phyloP scores from a whole-genome alignment of 257 asterid genomes.

The Nicotiana otophora region DNA sequence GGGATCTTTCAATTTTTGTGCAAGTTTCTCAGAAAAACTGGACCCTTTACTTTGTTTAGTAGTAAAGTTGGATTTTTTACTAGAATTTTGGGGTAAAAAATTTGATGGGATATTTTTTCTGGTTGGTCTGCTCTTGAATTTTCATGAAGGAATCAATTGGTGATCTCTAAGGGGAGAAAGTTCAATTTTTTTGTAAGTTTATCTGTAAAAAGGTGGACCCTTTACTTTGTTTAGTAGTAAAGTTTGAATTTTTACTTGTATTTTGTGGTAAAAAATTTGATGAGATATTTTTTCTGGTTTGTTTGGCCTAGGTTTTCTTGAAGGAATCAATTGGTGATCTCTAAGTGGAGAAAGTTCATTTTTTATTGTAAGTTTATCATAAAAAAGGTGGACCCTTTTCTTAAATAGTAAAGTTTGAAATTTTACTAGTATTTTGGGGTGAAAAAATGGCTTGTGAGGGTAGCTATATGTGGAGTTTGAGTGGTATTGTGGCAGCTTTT shows the following conservation, averaged over 20 bases:
- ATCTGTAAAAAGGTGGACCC: background rate
- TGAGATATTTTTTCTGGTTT: too few species aligned
- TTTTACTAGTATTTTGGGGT: constrained; percentile 15
- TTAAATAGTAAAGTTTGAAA: constrained; percentile 8
- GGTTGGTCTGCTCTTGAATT: too few species aligned
- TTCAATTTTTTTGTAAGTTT: background rate
- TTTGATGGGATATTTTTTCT: too few species aligned
- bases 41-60: background rate
- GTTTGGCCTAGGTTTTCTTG: too few species aligned
- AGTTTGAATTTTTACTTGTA: background rate
- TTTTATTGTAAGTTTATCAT: too few species aligned
- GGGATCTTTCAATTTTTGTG: background rate
- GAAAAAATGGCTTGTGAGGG: constrained; percentile 61
- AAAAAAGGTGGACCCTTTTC: background rate
- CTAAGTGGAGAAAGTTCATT: too few species aligned
- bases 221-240: background rate
- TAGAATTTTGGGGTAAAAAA: too few species aligned
- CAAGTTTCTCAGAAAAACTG: background rate
- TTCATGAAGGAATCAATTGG: background rate
- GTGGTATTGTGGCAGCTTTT: constrained; percentile 69
- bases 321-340: too few species aligned
- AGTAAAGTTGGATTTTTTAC: background rate
- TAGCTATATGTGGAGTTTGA: constrained; percentile 57
- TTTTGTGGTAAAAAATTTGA: too few species aligned
- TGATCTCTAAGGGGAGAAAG: background rate